Base-by-base conservation (phyloP, 176 grass and related monocot species). In the Aegilops longissima region DNA sequence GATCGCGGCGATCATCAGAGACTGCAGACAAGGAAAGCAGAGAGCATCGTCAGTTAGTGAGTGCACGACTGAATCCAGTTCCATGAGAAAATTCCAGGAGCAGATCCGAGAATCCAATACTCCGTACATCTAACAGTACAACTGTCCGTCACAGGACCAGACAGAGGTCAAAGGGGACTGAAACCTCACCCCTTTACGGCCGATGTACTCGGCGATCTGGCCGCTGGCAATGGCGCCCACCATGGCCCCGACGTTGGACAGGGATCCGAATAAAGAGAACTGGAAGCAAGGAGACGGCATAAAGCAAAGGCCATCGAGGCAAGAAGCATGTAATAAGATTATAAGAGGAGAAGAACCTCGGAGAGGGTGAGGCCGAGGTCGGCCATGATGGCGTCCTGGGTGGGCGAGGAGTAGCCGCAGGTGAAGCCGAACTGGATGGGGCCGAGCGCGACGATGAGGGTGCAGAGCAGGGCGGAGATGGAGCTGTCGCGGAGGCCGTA, bases 391-490 rank as follows among this genome's bases (percentile, higher is more conserved):
- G 51, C 91, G n/a, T 93, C 86, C 86, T 95, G 93, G 13, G 93
- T 92, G 2, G 91, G 96, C 9, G 96, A 98, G 29, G 91, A 93
- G 86, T 95, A 98, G 3, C 96, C 93, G 51, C 93, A 85, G 20
- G 91, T 95, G 83, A 98, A 98, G 11, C 96, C 96, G 68, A 95
- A 98, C 69, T 98, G 93, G 86, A 98, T 95, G 38, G 93, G 96
- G 6, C 96, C 93, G 25, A 95, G 90, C 14, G 93, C 91, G 25
- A 95, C 93, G 73, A 98, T 95, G 83, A 98, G 88, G 35, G 95
- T 98, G 78, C 97, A 98, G 71, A 98, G 88, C 66, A 92, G 75
- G 12, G 90, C 94, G 42, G 97, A 98, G 59, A 99, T 56, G 70
- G 94, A 73, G 8, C 42, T 78, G 52, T 99, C 94, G 5, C 92